Conservation (phyloP, 1,284 basidiomycete genomes). For the Entoloma clypeatum region DNA sequence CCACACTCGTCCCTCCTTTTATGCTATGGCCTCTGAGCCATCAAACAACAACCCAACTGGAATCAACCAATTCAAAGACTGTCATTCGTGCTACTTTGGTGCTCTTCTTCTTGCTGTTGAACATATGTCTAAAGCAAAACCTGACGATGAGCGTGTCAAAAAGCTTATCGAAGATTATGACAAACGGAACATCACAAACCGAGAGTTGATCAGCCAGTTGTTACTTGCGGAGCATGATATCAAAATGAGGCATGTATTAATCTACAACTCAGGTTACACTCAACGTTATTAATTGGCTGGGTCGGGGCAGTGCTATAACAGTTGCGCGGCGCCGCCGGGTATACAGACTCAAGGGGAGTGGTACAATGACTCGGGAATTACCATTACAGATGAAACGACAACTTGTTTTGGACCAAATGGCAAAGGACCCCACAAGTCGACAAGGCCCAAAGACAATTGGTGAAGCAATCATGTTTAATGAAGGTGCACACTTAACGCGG, state of each 20-base stretch:
- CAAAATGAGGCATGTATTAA: not conserved
- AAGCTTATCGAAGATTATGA: slow-evolving; percentile 1
- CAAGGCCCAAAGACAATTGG: slow-evolving; percentile 2
- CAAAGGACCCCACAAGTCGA: not conserved
- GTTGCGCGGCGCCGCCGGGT: not conserved
- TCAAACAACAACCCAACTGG: slow-evolving; percentile 2
- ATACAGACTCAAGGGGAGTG: slow-evolving; percentile 1
- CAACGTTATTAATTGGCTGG: not conserved
- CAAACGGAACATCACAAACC: not conserved
- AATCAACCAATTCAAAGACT: slow-evolving; percentile 1
- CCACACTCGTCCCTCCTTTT: too few species aligned
- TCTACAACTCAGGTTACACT: not conserved
- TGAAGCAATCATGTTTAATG: not conserved
- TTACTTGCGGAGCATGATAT: slow-evolving; percentile 4
- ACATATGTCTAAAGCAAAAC: not conserved
- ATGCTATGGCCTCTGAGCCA: too few species aligned
- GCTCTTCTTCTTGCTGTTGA: not conserved
- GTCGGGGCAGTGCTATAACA: not conserved
- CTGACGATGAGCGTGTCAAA: slow-evolving; percentile 1
- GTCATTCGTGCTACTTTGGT: slow-evolving; percentile 1
- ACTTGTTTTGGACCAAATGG: not conserved
- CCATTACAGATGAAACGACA: slow-evolving; percentile 1
- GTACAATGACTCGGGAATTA: not conserved
- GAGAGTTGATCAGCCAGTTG: slow-evolving; percentile 1
- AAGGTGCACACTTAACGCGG: not conserved